phyloP scores from a whole-genome alignment of 78 protist species.

The Cavenderia fasciculata region DNA sequence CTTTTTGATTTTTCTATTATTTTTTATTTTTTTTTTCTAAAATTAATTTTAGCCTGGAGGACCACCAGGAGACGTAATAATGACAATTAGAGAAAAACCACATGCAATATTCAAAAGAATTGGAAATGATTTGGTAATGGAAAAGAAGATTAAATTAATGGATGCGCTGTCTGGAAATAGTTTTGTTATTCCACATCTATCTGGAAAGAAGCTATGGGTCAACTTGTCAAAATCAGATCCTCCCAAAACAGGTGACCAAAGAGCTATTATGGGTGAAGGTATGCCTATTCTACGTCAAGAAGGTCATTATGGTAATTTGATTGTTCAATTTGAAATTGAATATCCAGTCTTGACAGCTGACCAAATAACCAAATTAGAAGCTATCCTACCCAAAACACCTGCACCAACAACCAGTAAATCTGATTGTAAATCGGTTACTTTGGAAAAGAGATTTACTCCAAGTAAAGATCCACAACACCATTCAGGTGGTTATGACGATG shows the following conservation, averaged over 20 bases:
- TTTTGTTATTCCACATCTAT: conserved; percentile 9
- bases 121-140: conserved; percentile 46
- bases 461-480: conserved; percentile 4
- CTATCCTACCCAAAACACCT: conserved; percentile 34
- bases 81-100: conserved; percentile 66
- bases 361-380: conserved; percentile 4
- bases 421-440: conserved; percentile 36
- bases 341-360: conserved; percentile 65
- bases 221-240: conserved; percentile 3
- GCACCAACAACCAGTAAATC: conserved; percentile 9
- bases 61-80: conserved; percentile 69
- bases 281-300: conserved; percentile 51
- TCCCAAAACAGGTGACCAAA: conserved; percentile 30
- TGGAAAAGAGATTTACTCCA: not conserved
- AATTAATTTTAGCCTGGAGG: conserved; percentile 27
- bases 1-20: too few species aligned
- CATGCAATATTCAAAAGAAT: conserved; percentile 58
- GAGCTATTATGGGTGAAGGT: conserved; percentile 72
- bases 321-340: conserved; percentile 51
- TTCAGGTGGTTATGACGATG: not conserved
- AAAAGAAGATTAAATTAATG: conserved; percentile 27
- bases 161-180: conserved; percentile 37
- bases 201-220: conserved; percentile 44
- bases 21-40: not conserved
- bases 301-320: conserved; percentile 59